Conservation (phyloP, 2,329 filamentous ascomycete species). For the Simplicillium sp. region DNA sequence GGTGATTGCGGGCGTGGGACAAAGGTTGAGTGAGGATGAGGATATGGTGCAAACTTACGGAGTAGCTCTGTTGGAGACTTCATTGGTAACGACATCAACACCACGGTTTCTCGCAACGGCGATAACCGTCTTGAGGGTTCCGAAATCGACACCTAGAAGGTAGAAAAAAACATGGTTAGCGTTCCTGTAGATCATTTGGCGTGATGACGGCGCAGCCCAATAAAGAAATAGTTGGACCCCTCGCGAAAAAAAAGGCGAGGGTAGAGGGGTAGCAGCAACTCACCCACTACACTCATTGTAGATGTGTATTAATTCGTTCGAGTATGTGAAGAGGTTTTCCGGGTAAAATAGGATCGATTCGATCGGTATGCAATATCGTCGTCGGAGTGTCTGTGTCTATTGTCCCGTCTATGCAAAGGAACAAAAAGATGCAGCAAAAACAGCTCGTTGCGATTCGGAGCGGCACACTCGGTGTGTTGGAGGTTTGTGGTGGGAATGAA, state of each 20-base stretch:
- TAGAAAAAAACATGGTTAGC: slow-evolving; percentile 5
- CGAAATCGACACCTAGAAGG: slow-evolving; percentile 76
- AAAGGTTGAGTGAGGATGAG: too few species aligned
- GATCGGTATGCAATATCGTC: too few species aligned
- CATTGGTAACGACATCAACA: slow-evolving; percentile 98
- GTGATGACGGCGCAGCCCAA: too few species aligned
- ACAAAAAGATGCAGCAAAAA: too few species aligned
- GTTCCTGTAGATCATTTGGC: neutral
- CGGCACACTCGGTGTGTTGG: too few species aligned
- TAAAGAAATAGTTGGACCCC: neutral
- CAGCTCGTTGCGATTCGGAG: too few species aligned
- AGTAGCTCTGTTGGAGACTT: slow-evolving; percentile 96
- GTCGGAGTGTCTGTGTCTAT: too few species aligned
- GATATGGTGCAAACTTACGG: too few species aligned
- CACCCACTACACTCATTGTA: slow-evolving; percentile 49
- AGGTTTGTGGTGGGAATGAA: too few species aligned
- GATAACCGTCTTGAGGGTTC: slow-evolving; percentile 93
- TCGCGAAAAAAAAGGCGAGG: too few species aligned
- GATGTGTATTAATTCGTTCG: slow-evolving; percentile 12
- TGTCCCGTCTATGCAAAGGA: too few species aligned
- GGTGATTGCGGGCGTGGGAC: neutral
- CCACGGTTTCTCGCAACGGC: slow-evolving; percentile 96
- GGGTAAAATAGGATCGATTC: slow-evolving; percentile 9
- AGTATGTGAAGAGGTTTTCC: slow-evolving; percentile 10
- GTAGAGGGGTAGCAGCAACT: too few species aligned